A percentile compares a stretch with the other conserved stretches of the same genome.
Evolutionary conservation across 352 stramenopile genomes (phyloP).

Genomic region (Phytopythium chamaehyphon): DNA sequence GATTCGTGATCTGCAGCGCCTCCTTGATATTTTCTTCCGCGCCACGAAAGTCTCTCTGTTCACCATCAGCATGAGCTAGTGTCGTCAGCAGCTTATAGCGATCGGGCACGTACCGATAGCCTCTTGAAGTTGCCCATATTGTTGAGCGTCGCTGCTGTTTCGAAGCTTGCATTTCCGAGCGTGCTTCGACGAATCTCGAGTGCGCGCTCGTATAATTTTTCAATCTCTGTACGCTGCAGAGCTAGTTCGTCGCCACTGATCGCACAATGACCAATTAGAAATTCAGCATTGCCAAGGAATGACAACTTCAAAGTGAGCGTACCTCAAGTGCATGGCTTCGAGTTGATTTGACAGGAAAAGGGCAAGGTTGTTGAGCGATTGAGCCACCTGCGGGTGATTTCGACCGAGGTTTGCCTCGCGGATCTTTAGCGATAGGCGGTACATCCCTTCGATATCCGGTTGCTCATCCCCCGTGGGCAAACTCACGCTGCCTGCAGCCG

Average conservation of each 20-base stretch:
- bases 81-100: background rate
- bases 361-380: conserved; percentile 79
- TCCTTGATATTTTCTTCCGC: conserved; percentile 75
- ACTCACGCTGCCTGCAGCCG: conserved; percentile 1
- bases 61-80: background rate
- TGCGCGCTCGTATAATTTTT: conserved; percentile 56
- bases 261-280: background rate
- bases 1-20: conserved; percentile 67
- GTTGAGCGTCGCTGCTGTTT: conserved; percentile 75
- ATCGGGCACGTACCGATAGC: conserved; percentile 31
- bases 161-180: conserved; percentile 72
- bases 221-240: conserved; percentile 46
- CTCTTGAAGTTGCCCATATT: conserved; percentile 86
- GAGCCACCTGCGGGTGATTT: conserved; percentile 73
- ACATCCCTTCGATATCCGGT: conserved; percentile 67
- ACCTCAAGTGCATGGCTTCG: conserved; percentile 53
- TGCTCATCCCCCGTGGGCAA: conserved; percentile 10
- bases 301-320: background rate
- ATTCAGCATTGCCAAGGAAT: too few species aligned
- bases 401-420: conserved; percentile 56
- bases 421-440: conserved; percentile 74
- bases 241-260: conserved; percentile 29
- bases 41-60: conserved; percentile 54
- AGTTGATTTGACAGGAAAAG: conserved; percentile 67
- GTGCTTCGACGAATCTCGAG: conserved; percentile 63